Conservation (phyloP, 176 grass and related monocot species). For the Aegilops speltoides region DNA sequence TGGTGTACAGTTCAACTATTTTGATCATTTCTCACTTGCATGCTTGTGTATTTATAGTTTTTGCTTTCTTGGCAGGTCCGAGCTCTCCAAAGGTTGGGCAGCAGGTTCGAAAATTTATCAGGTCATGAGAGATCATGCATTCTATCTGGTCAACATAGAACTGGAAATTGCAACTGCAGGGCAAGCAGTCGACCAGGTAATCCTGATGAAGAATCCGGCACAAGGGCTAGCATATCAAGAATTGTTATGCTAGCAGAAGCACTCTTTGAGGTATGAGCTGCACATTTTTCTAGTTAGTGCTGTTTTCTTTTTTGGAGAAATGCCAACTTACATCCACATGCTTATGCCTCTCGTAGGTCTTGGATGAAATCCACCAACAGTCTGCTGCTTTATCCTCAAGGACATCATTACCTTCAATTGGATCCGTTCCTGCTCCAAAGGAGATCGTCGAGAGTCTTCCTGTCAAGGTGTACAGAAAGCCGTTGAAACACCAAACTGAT, state of each 20-base stretch:
- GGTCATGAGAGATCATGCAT: slow-evolving; percentile 93
- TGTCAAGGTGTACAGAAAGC: slow-evolving; percentile 74
- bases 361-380: slow-evolving; percentile 99
- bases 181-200: slow-evolving; percentile 53
- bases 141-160: slow-evolving; percentile 85
- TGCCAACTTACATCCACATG: slow-evolving; percentile 15
- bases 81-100: slow-evolving; percentile 96
- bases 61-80: slow-evolving; percentile 65
- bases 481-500: slow-evolving; percentile 56
- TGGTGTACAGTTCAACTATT: slow-evolving; percentile 46
- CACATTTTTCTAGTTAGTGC: slow-evolving; percentile 11
- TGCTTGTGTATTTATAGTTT: slow-evolving; percentile 11
- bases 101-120: slow-evolving; percentile 87
- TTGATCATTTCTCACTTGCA: not conserved
- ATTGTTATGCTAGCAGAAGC: slow-evolving; percentile 98
- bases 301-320: slow-evolving; percentile 30
- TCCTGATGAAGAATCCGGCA: slow-evolving; percentile 77
- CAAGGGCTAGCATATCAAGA: slow-evolving; percentile 90
- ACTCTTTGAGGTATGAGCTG: slow-evolving; percentile 79
- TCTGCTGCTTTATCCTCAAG: slow-evolving; percentile 82
- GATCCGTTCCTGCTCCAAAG: slow-evolving; percentile 88
- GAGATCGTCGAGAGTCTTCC: slow-evolving; percentile 85
- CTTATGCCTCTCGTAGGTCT: slow-evolving; percentile 53
- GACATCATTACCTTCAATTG: slow-evolving; percentile 86
- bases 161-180: slow-evolving; percentile 78